Evolutionary conservation across 176 grass and related monocot genomes (phyloP).

Genomic region (Canna indica): DNA sequence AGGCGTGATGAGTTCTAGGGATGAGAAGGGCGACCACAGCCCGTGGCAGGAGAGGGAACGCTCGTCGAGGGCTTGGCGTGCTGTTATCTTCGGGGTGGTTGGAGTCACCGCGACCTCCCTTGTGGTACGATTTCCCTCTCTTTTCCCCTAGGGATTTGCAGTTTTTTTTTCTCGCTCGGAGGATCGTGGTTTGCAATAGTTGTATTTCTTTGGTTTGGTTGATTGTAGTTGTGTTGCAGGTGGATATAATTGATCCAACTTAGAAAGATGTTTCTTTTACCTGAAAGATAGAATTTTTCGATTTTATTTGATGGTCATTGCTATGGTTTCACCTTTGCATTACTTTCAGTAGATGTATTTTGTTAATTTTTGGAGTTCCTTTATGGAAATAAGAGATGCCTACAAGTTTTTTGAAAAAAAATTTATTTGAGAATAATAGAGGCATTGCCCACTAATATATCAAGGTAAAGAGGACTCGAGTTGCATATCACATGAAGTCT

Average conservation of each 20-base stretch:
- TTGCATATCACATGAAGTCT: too few species aligned
- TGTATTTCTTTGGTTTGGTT: background rate
- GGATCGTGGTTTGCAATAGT: background rate
- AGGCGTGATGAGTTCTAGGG: slow-evolving; percentile 4
- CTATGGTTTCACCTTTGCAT: background rate
- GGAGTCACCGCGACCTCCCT: slow-evolving; percentile 66
- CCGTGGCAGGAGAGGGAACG: slow-evolving; percentile 27
- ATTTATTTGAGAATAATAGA: too few species aligned
- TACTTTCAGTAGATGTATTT: background rate
- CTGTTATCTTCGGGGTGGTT: slow-evolving; percentile 71
- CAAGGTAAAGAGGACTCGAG: too few species aligned
- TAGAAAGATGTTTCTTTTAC: background rate
- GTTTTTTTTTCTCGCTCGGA: background rate
- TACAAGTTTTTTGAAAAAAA: background rate
- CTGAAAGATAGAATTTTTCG: background rate
- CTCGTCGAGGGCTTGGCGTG: slow-evolving; percentile 63
- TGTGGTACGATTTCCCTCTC: slow-evolving; percentile 26
- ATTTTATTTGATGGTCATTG: background rate
- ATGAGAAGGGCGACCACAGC: background rate
- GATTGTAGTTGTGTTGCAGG: background rate
- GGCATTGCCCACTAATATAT: too few species aligned
- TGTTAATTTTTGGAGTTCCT: background rate
- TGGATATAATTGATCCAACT: background rate
- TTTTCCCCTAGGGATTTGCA: background rate
- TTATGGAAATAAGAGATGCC: background rate